A percentile compares a stretch with the other conserved stretches of the same genome.
Conservation (phyloP, 1,139 yeast species). For the Sugiyamaella xylanicola region DNA sequence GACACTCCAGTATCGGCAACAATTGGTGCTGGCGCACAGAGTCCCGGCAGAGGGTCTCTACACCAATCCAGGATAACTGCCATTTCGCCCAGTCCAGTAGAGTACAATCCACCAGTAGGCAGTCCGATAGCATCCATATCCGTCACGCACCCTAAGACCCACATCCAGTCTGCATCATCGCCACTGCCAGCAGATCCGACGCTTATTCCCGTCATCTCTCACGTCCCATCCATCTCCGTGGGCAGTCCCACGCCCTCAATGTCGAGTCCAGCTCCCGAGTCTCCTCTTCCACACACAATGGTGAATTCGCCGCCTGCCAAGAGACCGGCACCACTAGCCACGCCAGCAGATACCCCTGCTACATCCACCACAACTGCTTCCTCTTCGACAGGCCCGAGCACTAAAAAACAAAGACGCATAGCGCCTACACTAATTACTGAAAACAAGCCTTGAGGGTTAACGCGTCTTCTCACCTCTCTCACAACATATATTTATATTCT, state of each 20-base stretch:
- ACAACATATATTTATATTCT: slow-evolving; percentile 1
- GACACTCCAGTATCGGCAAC: too few species aligned
- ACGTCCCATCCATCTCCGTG: slow-evolving; percentile 30
- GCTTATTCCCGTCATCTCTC: slow-evolving; percentile 30
- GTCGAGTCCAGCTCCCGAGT: slow-evolving; percentile 6
- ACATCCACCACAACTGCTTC: slow-evolving; percentile 28
- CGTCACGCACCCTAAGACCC: not conserved
- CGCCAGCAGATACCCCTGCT: too few species aligned
- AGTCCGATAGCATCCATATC: slow-evolving; percentile 15
- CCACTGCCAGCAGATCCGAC: slow-evolving; percentile 20
- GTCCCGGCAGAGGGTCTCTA: too few species aligned
- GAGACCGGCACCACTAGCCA: slow-evolving; percentile 19
- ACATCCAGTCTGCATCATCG: slow-evolving; percentile 12
- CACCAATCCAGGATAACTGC: not conserved
- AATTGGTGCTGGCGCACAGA: too few species aligned
- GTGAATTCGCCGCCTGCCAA: slow-evolving; percentile 5
- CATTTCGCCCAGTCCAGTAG: too few species aligned
- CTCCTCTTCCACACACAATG: not conserved
- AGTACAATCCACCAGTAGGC: too few species aligned
- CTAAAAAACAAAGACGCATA: slow-evolving; percentile 50
- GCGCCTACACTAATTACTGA: slow-evolving; percentile 48
- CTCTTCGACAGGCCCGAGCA: too few species aligned
- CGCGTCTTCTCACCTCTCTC: not conserved
- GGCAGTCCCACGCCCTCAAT: slow-evolving; percentile 19
- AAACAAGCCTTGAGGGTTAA: not conserved